phyloP scores from a whole-genome alignment of 2,329 filamentous ascomycete genomes.

The Trichothecium roseum region DNA sequence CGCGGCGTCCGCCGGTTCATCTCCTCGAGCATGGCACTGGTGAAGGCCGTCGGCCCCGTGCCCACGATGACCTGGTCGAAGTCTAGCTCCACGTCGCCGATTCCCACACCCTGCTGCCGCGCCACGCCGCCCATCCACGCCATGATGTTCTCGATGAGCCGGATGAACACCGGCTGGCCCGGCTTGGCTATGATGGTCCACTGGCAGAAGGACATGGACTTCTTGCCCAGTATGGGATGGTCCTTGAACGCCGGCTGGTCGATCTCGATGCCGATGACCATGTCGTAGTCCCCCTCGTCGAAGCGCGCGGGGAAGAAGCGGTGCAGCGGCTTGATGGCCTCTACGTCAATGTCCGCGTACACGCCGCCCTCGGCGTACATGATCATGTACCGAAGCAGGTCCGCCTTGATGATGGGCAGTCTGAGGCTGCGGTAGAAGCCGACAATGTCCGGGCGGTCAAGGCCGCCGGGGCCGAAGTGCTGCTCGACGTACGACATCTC shows the following conservation, averaged over 20 bases:
- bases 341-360: slow-evolving; percentile 31
- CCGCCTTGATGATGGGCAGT: slow-evolving; percentile 17
- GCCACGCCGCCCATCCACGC: slow-evolving; percentile 10
- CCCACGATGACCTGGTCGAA: slow-evolving; percentile 52
- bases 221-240: slow-evolving; percentile 38
- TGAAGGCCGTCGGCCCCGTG: slow-evolving; percentile 20
- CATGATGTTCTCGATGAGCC: slow-evolving; percentile 15
- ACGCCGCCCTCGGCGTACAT: slow-evolving; percentile 19
- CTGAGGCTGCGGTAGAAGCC: slow-evolving; percentile 4
- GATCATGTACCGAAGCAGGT: slow-evolving; percentile 16
- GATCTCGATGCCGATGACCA: slow-evolving; percentile 19
- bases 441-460: slow-evolving; percentile 36
- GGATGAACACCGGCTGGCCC: slow-evolving; percentile 16
- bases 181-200: slow-evolving; percentile 22
- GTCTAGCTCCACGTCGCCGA: slow-evolving; percentile 37
- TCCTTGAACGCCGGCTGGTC: slow-evolving; percentile 44
- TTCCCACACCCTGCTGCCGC: slow-evolving; percentile 2
- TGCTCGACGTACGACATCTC: slow-evolving; percentile 53
- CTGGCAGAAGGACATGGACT: slow-evolving; percentile 46
- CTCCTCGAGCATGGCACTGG: slow-evolving; percentile 18
- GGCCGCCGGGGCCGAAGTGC: slow-evolving; percentile 53
- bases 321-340: slow-evolving; percentile 40
- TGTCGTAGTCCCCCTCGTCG: slow-evolving; percentile 50
- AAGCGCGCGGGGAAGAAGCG: slow-evolving; percentile 26
- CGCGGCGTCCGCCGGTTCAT: slow-evolving; percentile 32